phyloP scores from a whole-genome alignment of 2,329 filamentous ascomycete species.

The Venturia effusa region DNA sequence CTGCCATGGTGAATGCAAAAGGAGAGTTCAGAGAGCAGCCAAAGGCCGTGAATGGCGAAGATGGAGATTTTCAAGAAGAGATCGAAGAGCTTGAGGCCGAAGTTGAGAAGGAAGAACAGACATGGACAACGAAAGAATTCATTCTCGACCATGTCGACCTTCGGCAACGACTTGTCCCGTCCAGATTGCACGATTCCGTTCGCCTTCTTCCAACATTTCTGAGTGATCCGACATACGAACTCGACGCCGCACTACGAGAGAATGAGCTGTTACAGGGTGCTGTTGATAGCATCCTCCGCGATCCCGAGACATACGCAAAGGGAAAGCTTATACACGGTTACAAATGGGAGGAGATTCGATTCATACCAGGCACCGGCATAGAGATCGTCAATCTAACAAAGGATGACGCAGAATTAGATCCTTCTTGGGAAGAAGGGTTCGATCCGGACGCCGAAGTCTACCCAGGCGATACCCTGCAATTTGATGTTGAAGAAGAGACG shows the following conservation, averaged over 20 bases:
- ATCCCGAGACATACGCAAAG: not conserved
- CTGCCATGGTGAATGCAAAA: not conserved
- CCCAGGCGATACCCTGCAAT: conserved; percentile 49
- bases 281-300: not conserved
- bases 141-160: not conserved
- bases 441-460: conserved; percentile 13
- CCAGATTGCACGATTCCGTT: not conserved
- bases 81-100: not conserved
- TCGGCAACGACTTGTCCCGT: not conserved
- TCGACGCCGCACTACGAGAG: not conserved
- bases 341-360: conserved; percentile 33
- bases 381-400: conserved; percentile 9
- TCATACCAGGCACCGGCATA: conserved; percentile 58
- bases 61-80: not conserved
- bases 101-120: not conserved
- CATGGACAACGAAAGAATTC: not conserved
- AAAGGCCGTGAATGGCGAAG: conserved; percentile 26
- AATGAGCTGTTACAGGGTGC: not conserved
- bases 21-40: not conserved
- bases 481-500: conserved; percentile 62
- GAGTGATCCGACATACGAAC: not conserved
- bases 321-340: not conserved
- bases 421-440: conserved; percentile 42
- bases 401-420: conserved; percentile 13
- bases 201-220: not conserved